These are phyloP conservation scores for Straminergon stramineum DNA, from an alignment of 225 moss, liverwort and hornwort genomes.

Conservation along the genomic window DNA sequence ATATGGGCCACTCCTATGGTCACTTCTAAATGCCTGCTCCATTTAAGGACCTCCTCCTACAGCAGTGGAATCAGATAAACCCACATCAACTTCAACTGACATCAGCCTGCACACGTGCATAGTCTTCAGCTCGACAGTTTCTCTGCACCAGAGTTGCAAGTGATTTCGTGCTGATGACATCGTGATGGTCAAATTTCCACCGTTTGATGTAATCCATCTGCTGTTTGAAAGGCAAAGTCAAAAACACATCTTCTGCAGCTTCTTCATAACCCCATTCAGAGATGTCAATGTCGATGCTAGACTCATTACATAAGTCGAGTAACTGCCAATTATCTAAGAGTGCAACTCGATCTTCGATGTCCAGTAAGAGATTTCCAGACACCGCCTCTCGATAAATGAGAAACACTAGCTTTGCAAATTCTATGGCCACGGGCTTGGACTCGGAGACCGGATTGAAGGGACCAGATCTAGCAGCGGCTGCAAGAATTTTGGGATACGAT, in stretches of 20 bases:
- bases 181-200: not conserved
- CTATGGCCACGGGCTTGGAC: too few species aligned
- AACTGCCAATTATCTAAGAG: not conserved
- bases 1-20: too few species aligned
- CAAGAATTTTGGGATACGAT: not conserved
- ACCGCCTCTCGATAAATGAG: not conserved
- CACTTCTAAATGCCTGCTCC: too few species aligned
- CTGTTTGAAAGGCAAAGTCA: not conserved
- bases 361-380: not conserved
- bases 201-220: not conserved
- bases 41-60: too few species aligned
- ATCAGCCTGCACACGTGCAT: not conserved
- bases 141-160: not conserved
- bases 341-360: not conserved
- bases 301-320: not conserved
- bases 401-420: not conserved
- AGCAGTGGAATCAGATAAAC: too few species aligned
- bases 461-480: too few species aligned
- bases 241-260: not conserved
- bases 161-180: not conserved
- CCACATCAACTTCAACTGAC: not conserved
- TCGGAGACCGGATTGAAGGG: rapidly evolving
- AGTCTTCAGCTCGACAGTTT: not conserved
- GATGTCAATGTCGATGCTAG: too few species aligned
- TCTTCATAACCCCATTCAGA: not conserved